Base-by-base conservation (phyloP, 805 yeast genomes). In the Yamadazyma olivae region DNA sequence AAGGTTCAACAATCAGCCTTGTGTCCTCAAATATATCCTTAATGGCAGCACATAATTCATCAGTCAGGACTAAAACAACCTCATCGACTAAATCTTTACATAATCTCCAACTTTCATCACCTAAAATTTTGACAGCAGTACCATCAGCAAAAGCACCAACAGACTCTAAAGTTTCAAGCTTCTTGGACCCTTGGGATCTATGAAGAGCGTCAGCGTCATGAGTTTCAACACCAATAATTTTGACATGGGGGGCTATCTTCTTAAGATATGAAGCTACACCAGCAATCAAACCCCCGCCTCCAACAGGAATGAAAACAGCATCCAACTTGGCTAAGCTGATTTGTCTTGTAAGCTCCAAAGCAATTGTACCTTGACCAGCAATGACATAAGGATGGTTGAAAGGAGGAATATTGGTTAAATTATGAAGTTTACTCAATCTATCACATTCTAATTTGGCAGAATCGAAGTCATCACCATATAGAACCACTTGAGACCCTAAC, bases 101-200 rank as follows among this genome's bases (percentile, higher is more conserved):
- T 8, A 91, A 73, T 51, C 93, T 73, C 71, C 87, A 93, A 9
- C 96, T 85, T 61, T 95, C 99, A 41, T 81, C 85, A 42, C 99
- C 99, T 16, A 88, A 71, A 17, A 81, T 59, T 54, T 81, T 85
- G 28, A 93, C 99, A 7, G 99, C 97, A 8, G 99, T 88, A 57
- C 99, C 99, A 59, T 93, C 99, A 16, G 99, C 99, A 63, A 93
- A 93, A 6, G 85, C 69, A n/a, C 99, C 99, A 3, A 90, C 98
- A n/a, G 72, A 66, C 17, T 70, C 59, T 34, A 95, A 70, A 3
- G 68, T 55, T 9, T 74, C 78, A 45, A 83, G 73, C 38, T 78
- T 61, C 13, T 78, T 73, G 13, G 59, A 54, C 40, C 77, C 54
- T 43, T 88, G 57, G 7, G 95, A 83, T 50, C 79, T 84, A 50